A percentile compares a stretch with the other conserved stretches of the same genome.
Conservation (phyloP, 2,329 filamentous ascomycete genomes). For the Monosporascus sp. region DNA sequence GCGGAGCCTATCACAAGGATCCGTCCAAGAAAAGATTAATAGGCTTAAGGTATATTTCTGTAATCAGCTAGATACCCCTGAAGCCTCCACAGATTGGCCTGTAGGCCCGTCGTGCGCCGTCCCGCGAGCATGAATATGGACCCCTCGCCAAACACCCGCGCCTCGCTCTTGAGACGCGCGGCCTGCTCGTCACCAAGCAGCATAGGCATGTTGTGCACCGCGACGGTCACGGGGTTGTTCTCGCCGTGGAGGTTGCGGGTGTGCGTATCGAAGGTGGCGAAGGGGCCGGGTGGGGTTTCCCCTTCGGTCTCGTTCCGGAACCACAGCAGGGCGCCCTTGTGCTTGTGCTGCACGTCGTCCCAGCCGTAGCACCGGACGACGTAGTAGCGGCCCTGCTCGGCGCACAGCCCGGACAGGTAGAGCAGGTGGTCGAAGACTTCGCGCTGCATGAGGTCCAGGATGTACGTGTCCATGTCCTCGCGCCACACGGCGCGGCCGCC, state of each 20-base stretch:
- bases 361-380: slow-evolving; percentile 39
- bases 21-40: too few relatives aligned
- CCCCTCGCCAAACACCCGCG: slow-evolving; percentile 29
- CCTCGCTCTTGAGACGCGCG: slow-evolving; percentile 30
- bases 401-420: slow-evolving; percentile 29
- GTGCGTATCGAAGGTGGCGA: slow-evolving; percentile 38
- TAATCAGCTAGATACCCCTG: slow-evolving; percentile 45
- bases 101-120: slow-evolving; percentile 37
- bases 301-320: slow-evolving; percentile 15
- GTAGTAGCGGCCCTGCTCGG: slow-evolving; percentile 28
- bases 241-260: slow-evolving; percentile 21
- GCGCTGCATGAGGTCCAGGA: slow-evolving; percentile 46
- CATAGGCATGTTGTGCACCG: slow-evolving; percentile 47
- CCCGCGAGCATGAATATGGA: slow-evolving; percentile 39
- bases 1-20: too few relatives aligned
- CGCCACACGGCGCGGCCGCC: slow-evolving; percentile 37
- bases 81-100: slow-evolving; percentile 52
- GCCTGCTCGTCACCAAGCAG: slow-evolving; percentile 47
- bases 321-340: slow-evolving; percentile 44
- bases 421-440: slow-evolving; percentile 41
- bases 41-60: background rate
- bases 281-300: slow-evolving; percentile 27
- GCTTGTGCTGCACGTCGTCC: slow-evolving; percentile 35
- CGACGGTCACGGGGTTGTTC: slow-evolving; percentile 32
- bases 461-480: slow-evolving; percentile 48